Base-by-base conservation (phyloP, 176 grass and related monocot genomes). In the Oryza rufipogon region DNA sequence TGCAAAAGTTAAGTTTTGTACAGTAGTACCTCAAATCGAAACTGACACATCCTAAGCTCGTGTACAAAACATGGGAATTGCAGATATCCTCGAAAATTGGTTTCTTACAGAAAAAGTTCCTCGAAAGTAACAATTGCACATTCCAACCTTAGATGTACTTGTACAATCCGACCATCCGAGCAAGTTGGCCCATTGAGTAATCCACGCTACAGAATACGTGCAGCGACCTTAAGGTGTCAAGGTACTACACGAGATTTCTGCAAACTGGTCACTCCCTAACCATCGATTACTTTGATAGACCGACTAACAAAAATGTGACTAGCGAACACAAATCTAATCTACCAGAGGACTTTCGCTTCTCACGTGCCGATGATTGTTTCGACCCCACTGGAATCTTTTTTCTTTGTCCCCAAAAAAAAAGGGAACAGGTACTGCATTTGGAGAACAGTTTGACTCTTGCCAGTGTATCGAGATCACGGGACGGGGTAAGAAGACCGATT, bases 401-500 rank as follows among this genome's bases (percentile, higher is more conserved):
- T 19, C 4, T 58, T 20, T 58, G 5, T 14, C 16, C 10, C 4
- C 28, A 1, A 30, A 30, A 36, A 54, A 20, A 11, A 30, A 4
- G 0, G 36, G 58, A 82, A 36, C 11, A 8, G 17, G 17, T 58
- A 58, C 51, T 14, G 51, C 38, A 64, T 42, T 71, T 32, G 22
- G 20, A 44, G 34, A 64, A 60, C 42, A 36, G 65, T 81, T 72
- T 85, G 81, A 80, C 86, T 38, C 77, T 13, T 81, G 72, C 36
- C 23, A 67, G 66, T 47, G 70, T 46, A 58, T 58, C 54, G 14
- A 58, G 54, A 46, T 88, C 82, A 88, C 82, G 73, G 82, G 78
- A 25, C 39, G 17, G 54, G 17, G 54, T 20, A 58, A 58, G 19
- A 58, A 58, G 19, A 16, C 47, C 58, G 39, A 70, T 73, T 7